Percentiles rank a stretch among this genome's conserved stretches.
These are phyloP conservation scores for Cryphonectria naterciae DNA, from an alignment of 2,329 filamentous ascomycete genomes.

Conservation along the genomic window DNA sequence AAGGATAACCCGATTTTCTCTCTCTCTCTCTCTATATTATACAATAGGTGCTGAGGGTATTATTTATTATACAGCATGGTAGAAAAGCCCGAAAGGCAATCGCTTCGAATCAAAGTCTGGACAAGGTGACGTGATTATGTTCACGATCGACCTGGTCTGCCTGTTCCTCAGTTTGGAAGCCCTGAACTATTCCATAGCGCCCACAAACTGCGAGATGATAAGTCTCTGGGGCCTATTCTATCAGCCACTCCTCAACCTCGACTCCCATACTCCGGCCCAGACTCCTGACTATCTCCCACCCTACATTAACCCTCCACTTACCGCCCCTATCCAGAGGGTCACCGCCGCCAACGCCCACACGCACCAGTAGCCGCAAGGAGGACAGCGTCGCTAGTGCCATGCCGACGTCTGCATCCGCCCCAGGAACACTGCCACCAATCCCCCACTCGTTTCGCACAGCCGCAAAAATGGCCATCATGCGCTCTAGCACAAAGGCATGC, in stretches of 20 bases:
- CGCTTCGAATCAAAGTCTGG: background rate
- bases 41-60: background rate
- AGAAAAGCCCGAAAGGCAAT: background rate
- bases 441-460: conserved; percentile 64
- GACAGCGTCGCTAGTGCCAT: conserved; percentile 74
- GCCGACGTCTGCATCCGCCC: conserved; percentile 59
- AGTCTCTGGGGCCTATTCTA: conserved; percentile 53
- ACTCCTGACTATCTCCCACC: conserved; percentile 74
- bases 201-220: background rate
- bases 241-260: conserved; percentile 78
- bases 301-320: conserved; percentile 78
- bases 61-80: background rate
- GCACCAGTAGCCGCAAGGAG: conserved; percentile 69
- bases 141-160: background rate
- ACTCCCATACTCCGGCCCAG: conserved; percentile 75
- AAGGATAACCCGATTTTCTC: background rate
- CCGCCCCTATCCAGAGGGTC: conserved; percentile 71
- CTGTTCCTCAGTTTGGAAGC: background rate
- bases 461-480: conserved; percentile 77
- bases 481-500: conserved; percentile 76
- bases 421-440: conserved; percentile 34
- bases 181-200: background rate
- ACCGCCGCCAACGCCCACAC: conserved; percentile 59
- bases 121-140: background rate
- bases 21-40: background rate